These are phyloP conservation scores for Gossypium aridum DNA, from an alignment of 441 rosid species.

Conservation along the genomic window DNA sequence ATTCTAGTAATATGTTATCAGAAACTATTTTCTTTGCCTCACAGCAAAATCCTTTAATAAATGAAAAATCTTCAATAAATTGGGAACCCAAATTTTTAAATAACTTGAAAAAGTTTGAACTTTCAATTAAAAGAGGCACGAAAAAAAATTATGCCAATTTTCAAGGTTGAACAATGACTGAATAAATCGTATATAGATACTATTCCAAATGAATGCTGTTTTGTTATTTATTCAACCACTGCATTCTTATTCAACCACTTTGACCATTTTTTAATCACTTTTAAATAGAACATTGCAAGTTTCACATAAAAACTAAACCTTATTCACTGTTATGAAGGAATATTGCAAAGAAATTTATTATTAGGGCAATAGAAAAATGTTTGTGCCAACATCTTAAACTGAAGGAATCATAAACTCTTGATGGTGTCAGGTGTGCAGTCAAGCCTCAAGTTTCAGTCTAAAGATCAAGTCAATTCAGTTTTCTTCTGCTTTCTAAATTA, in stretches of 20 bases:
- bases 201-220: neutral
- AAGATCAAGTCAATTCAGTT: neutral
- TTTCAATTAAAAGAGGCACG: neutral
- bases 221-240: neutral
- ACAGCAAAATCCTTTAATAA: neutral
- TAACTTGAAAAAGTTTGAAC: neutral
- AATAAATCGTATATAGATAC: neutral
- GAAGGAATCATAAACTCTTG: neutral
- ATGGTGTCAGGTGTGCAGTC: neutral
- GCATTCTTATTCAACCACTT: neutral
- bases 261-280: neutral
- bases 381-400: neutral
- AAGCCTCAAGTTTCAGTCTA: conserved; percentile 4
- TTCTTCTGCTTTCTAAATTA: conserved; percentile 1
- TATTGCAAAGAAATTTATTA: neutral
- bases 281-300: neutral
- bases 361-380: neutral
- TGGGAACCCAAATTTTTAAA: neutral
- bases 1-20: neutral
- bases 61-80: neutral
- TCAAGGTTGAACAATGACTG: neutral
- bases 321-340: neutral
- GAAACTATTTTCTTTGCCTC: neutral
- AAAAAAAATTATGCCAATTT: neutral
- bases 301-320: neutral